These are phyloP conservation scores for Coemansia furcata DNA, from an alignment of 192 early-diverging fungal genomes.

Conservation along the genomic window DNA sequence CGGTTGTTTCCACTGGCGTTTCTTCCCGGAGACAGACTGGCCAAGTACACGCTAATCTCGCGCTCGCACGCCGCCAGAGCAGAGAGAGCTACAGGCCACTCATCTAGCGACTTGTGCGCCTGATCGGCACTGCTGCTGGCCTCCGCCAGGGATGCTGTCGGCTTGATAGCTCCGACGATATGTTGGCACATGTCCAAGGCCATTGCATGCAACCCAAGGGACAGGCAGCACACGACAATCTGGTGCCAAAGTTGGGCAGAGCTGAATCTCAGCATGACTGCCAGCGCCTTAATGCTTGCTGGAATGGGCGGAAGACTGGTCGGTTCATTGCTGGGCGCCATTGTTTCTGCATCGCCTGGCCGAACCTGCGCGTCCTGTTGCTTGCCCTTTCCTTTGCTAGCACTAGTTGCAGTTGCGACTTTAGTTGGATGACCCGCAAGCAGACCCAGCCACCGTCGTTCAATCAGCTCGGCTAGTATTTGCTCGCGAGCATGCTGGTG, in stretches of 20 bases:
- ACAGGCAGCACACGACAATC: constrained; percentile 16
- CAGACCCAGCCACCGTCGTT: constrained; percentile 34
- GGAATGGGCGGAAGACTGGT: constrained; percentile 24
- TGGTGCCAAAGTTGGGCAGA: constrained; percentile 15
- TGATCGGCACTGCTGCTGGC: background rate
- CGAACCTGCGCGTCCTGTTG: background rate
- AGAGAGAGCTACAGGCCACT: constrained; percentile 14
- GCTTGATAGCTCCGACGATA: constrained; percentile 11
- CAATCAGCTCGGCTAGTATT: constrained; percentile 39
- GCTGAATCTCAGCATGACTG: constrained; percentile 31
- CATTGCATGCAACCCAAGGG: constrained; percentile 10
- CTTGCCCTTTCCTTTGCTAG: constrained; percentile 15
- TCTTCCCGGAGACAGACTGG: background rate
- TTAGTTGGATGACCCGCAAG: background rate
- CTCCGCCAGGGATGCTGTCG: background rate
- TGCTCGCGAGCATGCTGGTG: constrained; percentile 17
- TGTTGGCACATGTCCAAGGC: constrained; percentile 40
- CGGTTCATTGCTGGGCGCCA: constrained; percentile 1
- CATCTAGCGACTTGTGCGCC: background rate
- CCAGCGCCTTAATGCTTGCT: constrained; percentile 21
- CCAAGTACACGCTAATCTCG: constrained; percentile 10
- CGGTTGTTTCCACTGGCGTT: background rate
- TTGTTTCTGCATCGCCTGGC: background rate
- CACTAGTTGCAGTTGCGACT: background rate
- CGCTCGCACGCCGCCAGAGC: constrained; percentile 33